Percentiles rank a stretch among this genome's conserved stretches.
phyloP scores from a whole-genome alignment of 768 basidiomycete genomes.

The Clitopilus hobsonii region DNA sequence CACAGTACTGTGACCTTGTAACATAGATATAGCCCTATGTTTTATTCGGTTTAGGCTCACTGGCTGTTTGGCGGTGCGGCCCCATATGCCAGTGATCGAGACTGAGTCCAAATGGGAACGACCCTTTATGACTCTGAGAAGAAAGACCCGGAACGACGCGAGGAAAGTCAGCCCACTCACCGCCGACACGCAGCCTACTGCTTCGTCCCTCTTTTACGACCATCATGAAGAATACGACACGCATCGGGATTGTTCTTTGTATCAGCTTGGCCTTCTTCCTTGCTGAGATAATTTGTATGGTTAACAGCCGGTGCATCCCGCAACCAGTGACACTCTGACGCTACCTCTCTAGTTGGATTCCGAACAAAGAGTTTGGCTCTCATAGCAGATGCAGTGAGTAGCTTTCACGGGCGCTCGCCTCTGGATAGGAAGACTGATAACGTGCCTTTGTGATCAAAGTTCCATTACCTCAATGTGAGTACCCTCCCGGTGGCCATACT shows the following conservation, averaged over 20 bases:
- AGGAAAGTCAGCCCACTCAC: neutral
- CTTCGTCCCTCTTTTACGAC: neutral
- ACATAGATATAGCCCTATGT: neutral
- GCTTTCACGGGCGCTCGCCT: neutral
- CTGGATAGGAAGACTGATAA: neutral
- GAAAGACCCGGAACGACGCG: neutral
- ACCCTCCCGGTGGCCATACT: neutral
- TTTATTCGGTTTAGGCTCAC: neutral
- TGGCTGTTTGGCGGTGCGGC: neutral
- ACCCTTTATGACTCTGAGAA: neutral
- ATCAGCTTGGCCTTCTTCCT: slow-evolving; percentile 45
- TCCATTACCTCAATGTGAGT: slow-evolving; percentile 51
- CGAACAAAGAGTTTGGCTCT: slow-evolving; percentile 50
- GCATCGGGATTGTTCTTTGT: slow-evolving; percentile 39
- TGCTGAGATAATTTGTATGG: slow-evolving; percentile 40
- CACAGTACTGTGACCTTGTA: neutral
- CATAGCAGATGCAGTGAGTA: slow-evolving; percentile 51
- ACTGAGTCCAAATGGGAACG: neutral
- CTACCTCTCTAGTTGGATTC: slow-evolving; percentile 37
- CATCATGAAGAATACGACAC: slow-evolving; percentile 43
- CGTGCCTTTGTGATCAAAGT: slow-evolving; percentile 18
- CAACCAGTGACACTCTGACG: neutral
- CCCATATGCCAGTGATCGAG: neutral
- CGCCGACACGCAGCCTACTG: neutral
- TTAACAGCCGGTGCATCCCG: neutral